Base-by-base conservation (phyloP, 257 asterid species). In the Mitragyna speciosa region DNA sequence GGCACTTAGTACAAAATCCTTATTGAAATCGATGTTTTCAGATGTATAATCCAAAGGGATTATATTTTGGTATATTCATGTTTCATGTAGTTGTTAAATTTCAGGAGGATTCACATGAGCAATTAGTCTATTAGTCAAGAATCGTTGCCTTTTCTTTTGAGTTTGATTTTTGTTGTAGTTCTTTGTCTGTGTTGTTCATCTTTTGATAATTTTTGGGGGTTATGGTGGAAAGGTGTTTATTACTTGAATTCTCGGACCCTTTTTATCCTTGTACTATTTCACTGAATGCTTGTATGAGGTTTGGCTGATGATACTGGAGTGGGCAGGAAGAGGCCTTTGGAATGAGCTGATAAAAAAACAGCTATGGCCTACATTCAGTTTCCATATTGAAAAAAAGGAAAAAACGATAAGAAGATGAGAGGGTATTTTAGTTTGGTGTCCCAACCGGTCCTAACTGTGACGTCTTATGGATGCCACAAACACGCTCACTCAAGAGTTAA, bases 41-140 rank as follows among this genome's bases (percentile, higher is more conserved):
- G n/a, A 73, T 64, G 75, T 84, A 82, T 82, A 86, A 84, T 83
- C 88, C 90, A 61, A 87, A 85, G 86, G 88, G 89, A 80, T 84
- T 89, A 72, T 82, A 73, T 79, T 75, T 76, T 75, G 28, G 75
- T 78, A 73, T 68, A 22, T 52, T 64, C 79, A 74, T 39, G 47
- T 75, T 83, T 73, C 15, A 63, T 76, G 14, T 73, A 80, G 81
- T n/a, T 28, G 61, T 39, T 72, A 48, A 51, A 52, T 19, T 77
- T 48, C 28, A 39, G 26, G 79, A 65, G 20, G 78, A 76, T 70
- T 77, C 71, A 56, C 67, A 39, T 1, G 19, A 67, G 26, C 20
- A 48, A 33, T 16, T 28, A 20, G 33, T 49, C 24, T 14, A 17
- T 63, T 26, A 59, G 31, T 24, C 31, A 24, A 63, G n/a, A 78